Base-by-base conservation (phyloP, 352 stramenopile species). In the Phytophthora tubulina region DNA sequence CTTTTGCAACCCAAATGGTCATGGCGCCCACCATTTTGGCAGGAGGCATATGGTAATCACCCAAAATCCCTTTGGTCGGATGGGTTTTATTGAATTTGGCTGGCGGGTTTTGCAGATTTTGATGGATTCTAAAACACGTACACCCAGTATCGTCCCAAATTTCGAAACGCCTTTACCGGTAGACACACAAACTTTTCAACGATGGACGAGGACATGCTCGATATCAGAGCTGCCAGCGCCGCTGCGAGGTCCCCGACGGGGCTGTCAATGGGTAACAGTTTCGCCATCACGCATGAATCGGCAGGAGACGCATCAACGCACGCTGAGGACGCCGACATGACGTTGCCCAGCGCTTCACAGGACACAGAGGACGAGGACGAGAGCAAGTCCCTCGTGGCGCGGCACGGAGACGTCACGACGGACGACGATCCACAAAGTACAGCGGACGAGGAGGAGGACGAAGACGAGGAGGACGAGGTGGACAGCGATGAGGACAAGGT, bases 381-480 rank as follows among this genome's bases (percentile, higher is more conserved):
- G 13, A 61, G 69, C 39, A 73, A 74, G 48, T 56, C 50, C 15
- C 54, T 62, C 7, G 41, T 36, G 27, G 44, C 39, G 39, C 61
- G 53, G 4, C 51, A 70, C n/a, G 76, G 61, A 30, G 78, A 88
- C 13, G 68, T 78, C 48, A 88, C 76, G n/a, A 83, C 85, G 36
- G 83, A 91, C 35, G 84, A 91, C 10, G 85, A 89, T 9, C 58
- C 53, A 36, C 75, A 79, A 42, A 78, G 66, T 36, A 81, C 79
- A 14, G 79, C 79, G 0, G 79, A 88, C 14, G 72, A 84, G 8
- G 83, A 90, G 3, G 82, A 91, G 0, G 82, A 93, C 6, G 70
- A 79, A 0, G 74, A 78, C 31, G 75, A 86, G 3, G 79, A 88
- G 10, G 75, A 89, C 33, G 80, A 86, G 33, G 65, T 82, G n/a